These are phyloP conservation scores for Scenedesmus sp. DNA, from an alignment of 163 green algal species.

Conservation along the genomic window DNA sequence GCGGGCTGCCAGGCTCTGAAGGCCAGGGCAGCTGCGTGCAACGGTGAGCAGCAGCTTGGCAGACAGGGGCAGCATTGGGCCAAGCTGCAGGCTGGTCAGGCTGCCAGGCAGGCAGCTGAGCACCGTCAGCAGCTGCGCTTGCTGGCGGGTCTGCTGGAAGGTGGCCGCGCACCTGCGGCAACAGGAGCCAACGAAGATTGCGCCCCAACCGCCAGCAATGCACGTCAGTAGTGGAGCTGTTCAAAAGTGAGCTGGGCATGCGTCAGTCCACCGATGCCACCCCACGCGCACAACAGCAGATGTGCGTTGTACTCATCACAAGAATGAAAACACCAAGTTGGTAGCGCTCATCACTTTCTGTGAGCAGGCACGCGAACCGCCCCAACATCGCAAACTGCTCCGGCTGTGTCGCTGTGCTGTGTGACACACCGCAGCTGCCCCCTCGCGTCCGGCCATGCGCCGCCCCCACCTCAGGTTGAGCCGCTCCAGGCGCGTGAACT, in stretches of 20 bases:
- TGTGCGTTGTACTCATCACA: no score
- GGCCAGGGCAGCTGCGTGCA: conserved; percentile 16
- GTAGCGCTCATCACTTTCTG: no score
- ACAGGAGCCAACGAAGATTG: background rate
- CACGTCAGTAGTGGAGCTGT: background rate
- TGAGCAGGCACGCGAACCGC: background rate
- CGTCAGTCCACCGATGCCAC: no score
- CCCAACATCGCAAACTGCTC: background rate
- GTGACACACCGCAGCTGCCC: no score
- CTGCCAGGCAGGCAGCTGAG: conserved; percentile 29
- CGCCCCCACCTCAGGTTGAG: conserved; percentile 24
- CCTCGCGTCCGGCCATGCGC: background rate
- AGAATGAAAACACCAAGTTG: no score
- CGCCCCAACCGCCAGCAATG: background rate
- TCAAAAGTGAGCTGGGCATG: no score
- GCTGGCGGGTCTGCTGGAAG: conserved; percentile 35
- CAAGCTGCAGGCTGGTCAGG: background rate
- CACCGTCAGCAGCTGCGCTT: conserved; percentile 36
- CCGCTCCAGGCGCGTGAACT: conserved; percentile 16
- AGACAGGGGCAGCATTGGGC: conserved; percentile 35
- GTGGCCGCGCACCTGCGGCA: conserved; percentile 25
- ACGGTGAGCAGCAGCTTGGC: conserved; percentile 26
- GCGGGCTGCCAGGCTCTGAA: background rate
- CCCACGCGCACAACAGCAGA: no score
- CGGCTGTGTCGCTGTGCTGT: background rate